These are phyloP conservation scores for Bipolaris sorokiniana DNA, from an alignment of 2,329 filamentous ascomycete genomes.

Conservation along the genomic window DNA sequence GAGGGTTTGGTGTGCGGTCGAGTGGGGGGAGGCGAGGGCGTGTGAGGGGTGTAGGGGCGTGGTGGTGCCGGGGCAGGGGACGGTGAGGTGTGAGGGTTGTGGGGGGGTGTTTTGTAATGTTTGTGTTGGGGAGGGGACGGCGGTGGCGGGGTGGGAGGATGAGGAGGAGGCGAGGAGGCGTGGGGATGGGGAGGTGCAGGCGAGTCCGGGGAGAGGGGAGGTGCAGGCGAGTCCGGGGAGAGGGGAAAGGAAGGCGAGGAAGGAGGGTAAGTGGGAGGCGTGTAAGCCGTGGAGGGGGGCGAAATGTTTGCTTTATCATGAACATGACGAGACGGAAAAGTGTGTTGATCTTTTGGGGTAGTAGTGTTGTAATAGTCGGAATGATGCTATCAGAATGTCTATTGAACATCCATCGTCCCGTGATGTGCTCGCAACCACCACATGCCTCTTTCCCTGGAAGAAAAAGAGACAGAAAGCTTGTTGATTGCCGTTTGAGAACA, in stretches of 20 bases:
- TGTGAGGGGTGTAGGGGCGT: slow-evolving; percentile 50
- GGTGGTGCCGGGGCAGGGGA: slow-evolving; percentile 49
- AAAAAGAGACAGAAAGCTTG: no score
- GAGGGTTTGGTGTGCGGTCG: slow-evolving; percentile 48
- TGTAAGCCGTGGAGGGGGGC: slow-evolving; percentile 49
- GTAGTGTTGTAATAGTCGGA: no score
- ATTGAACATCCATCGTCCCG: no score
- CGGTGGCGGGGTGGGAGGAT: slow-evolving; percentile 34
- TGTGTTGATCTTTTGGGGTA: slow-evolving; percentile 32
- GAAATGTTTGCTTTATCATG: slow-evolving; percentile 47
- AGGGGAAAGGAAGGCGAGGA: slow-evolving; percentile 24
- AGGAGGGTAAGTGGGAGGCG: slow-evolving; percentile 41
- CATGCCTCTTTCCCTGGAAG: no score
- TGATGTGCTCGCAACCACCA: no score
- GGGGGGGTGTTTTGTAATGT: slow-evolving; percentile 50
- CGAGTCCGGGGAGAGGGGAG: no score
- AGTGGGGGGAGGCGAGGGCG: slow-evolving; percentile 39
- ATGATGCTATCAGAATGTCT: no score
- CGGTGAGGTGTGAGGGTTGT: slow-evolving; percentile 51
- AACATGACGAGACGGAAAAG: slow-evolving; percentile 46
- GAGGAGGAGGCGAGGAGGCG: slow-evolving; percentile 11
- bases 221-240: no score
- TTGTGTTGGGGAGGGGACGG: slow-evolving; percentile 47
- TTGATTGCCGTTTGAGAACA: no score
- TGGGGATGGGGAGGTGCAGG: slow-evolving; percentile 2